phyloP scores from a whole-genome alignment of 345 rosid species.

The Ceriops decandra region DNA sequence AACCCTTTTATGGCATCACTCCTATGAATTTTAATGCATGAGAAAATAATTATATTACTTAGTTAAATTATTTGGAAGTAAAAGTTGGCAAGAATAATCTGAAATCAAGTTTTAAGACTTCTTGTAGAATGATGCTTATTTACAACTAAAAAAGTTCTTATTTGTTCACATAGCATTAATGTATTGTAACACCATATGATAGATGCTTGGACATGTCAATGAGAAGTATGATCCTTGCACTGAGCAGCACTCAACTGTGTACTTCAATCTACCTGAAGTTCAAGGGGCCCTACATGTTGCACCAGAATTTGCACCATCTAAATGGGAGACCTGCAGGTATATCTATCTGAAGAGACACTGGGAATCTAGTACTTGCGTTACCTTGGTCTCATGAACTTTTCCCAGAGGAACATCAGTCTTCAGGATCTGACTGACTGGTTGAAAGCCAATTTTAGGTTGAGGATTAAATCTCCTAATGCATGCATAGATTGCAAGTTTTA shows the following conservation, averaged over 20 bases:
- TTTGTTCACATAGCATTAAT: background rate
- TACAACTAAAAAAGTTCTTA: background rate
- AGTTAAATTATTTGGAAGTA: background rate
- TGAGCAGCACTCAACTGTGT: slow-evolving; percentile 65
- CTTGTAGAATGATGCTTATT: background rate
- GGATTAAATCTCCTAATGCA: background rate
- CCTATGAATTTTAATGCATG: too few relatives aligned
- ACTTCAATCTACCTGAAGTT: slow-evolving; percentile 84
- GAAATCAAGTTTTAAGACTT: background rate
- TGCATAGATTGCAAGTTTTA: background rate
- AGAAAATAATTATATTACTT: background rate
- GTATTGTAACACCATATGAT: slow-evolving; percentile 12
- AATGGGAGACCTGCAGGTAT: slow-evolving; percentile 95
- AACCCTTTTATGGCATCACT: too few relatives aligned
- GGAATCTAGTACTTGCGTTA: background rate
- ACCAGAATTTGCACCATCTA: slow-evolving; percentile 54
- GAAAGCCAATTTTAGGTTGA: background rate
- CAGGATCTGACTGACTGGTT: background rate
- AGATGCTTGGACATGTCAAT: slow-evolving; percentile 56
- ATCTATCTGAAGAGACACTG: background rate
- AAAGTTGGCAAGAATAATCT: background rate
- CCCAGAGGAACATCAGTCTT: background rate
- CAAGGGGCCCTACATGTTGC: slow-evolving; percentile 73
- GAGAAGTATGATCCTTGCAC: slow-evolving; percentile 95
- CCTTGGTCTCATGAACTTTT: background rate